A percentile compares a stretch with the other conserved stretches of the same genome.
Conservation (phyloP, 2,329 filamentous ascomycete genomes). For the Aspergillaceae sp. region DNA sequence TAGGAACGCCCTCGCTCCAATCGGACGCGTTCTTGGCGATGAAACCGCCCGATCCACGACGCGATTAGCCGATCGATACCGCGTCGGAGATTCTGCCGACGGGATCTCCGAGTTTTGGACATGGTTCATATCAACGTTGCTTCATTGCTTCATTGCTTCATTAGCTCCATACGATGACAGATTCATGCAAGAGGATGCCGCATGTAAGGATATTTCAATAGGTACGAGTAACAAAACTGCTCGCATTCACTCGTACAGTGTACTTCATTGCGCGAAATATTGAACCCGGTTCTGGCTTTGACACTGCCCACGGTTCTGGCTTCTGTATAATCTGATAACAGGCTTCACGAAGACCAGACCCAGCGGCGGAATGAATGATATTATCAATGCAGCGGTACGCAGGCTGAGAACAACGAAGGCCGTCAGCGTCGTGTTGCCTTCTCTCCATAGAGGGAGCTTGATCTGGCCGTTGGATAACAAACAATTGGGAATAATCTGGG, state of each 20-base stretch:
- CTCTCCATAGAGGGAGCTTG: constrained; percentile 11
- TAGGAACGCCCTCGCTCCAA: no score
- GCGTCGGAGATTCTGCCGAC: no score
- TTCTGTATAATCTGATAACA: constrained; percentile 10
- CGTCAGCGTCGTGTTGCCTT: constrained; percentile 15
- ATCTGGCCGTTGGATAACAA: background rate
- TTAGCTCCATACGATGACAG: no score
- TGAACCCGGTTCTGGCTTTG: constrained; percentile 13
- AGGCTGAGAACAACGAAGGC: constrained; percentile 14
- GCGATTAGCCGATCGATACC: no score
- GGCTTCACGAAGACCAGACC: constrained; percentile 13
- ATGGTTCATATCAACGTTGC: no score
- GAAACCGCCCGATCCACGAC: no score
- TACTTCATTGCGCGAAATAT: constrained; percentile 9
- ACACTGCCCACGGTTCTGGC: constrained; percentile 7
- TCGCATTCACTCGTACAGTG: constrained; percentile 7
- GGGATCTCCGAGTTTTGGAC: no score
- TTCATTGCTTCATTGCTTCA: no score
- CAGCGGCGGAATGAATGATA: constrained; percentile 15
- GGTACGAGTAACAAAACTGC: no score
- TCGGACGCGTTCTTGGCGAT: no score
- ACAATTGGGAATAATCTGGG: constrained; percentile 1
- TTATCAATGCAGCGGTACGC: constrained; percentile 18
- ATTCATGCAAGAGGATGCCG: no score
- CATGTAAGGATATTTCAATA: no score